Base-by-base conservation (phyloP, 176 grass and related monocot species). In the Carex cristatella region DNA sequence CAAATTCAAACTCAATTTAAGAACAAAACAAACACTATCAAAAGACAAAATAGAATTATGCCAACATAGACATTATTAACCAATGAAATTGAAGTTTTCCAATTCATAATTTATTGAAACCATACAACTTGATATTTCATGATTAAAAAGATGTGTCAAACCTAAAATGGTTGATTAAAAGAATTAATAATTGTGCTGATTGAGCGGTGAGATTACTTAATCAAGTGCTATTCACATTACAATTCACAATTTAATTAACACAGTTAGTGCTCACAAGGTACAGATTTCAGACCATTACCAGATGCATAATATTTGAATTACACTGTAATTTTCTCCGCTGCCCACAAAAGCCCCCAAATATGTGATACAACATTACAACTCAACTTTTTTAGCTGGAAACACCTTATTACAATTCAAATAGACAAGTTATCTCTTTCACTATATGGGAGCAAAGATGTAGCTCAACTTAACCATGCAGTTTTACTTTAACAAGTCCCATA, bases 1-100 rank as follows among this genome's bases (percentile, higher is more conserved):
- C 73, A 77, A 70, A 49, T 77, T 53, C 49, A 77, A 77, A 56
- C 12, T 27, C 73, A 56, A 77, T 77, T 77, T 77, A 55, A 77
- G 46, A 77, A 55, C 16, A 1, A 15, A 55, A 53, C 73, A 56
- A 56, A 33, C 10, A 56, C 2, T 8, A 32, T 31, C 4, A 8
- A 77, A 77, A 56, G 51, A 42, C 4, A 69, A 3, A 15, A 77
- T n/a, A 31, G 5, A 15, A 77, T 32, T 77, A 31, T 1, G 10
- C 16, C 49, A 77, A 32, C 46, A 32, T 56, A 32, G 10, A 1
- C 44, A 54, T 28, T 28, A 76, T 54, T 13, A n/a, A 51, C 72
- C 72, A 76, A 54, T 19, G 2, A 54, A 11, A 32, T 54, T 46
- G 5, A 76, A 14, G 0, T 76, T 54, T 51, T 76, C 30, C 46